A percentile compares a stretch with the other conserved stretches of the same genome.
Evolutionary conservation across 768 basidiomycete species (phyloP).

Genomic region (Xerocomellus chrysenteron): DNA sequence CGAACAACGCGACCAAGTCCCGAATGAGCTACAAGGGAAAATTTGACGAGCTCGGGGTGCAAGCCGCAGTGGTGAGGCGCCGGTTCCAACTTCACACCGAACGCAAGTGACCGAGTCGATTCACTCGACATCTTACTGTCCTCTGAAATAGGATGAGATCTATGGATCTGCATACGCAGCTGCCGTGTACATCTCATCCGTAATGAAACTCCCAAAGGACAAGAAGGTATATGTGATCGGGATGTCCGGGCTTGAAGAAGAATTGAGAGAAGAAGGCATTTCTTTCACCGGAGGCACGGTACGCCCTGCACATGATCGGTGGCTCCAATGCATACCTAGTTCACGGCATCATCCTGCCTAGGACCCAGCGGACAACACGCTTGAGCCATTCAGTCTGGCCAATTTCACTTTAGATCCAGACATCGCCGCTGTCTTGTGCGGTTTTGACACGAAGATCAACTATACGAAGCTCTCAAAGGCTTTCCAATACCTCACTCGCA

Average conservation of each 20-base stretch:
- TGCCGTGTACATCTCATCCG: constrained; percentile 82
- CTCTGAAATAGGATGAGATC: constrained; percentile 78
- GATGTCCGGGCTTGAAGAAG: constrained; percentile 88
- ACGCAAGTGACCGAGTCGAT: not conserved
- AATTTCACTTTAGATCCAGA: constrained; percentile 72
- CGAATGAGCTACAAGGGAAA: constrained; percentile 83
- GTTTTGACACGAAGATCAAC: constrained; percentile 82
- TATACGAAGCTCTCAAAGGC: constrained; percentile 95
- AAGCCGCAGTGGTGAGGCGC: constrained; percentile 74
- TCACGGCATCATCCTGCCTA: constrained; percentile 31
- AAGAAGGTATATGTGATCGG: constrained; percentile 98
- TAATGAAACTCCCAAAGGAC: constrained; percentile 83
- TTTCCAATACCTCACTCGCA: constrained; percentile 82
- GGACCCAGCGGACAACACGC: constrained; percentile 83
- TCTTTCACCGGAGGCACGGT: constrained; percentile 83
- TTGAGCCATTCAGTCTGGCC: constrained; percentile 64
- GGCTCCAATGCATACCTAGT: not conserved
- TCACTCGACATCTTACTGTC: not conserved
- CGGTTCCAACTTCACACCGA: not conserved
- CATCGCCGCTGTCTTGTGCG: constrained; percentile 93
- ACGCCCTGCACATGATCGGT: constrained; percentile 25
- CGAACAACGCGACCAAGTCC: constrained; percentile 97
- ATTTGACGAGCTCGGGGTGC: constrained; percentile 86
- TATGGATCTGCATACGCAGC: constrained; percentile 92
- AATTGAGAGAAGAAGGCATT: constrained; percentile 86